phyloP scores from a whole-genome alignment of 2,329 filamentous ascomycete genomes.

The Pseudocercospora vitis region DNA sequence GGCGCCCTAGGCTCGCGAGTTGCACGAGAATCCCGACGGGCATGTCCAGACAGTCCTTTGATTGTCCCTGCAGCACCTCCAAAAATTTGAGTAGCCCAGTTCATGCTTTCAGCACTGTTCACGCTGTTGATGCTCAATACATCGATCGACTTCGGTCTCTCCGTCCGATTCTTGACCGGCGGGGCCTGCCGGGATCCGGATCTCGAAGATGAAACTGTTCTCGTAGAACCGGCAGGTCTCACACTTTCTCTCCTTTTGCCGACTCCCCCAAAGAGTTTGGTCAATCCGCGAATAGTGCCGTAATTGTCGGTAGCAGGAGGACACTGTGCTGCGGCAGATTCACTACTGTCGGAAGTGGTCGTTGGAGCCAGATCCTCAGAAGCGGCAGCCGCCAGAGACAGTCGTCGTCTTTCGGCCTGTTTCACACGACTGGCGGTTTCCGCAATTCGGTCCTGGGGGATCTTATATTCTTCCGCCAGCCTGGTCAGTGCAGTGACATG shows the following conservation, averaged over 20 bases:
- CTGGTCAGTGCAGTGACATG: conserved; percentile 38
- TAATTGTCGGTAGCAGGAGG: conserved; percentile 14
- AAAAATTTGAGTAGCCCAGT: conserved; percentile 29
- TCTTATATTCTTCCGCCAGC: conserved; percentile 36
- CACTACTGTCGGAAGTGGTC: conserved; percentile 18
- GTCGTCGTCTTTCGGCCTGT: conserved; percentile 32
- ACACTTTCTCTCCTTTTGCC: conserved; percentile 24
- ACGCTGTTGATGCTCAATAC: conserved; percentile 28
- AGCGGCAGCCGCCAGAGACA: conserved; percentile 26
- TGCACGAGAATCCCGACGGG: conserved; percentile 23
- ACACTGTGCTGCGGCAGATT: conserved; percentile 15
- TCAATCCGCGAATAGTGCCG: conserved; percentile 30
- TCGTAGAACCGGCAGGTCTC: conserved; percentile 19
- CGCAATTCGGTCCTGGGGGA: conserved; percentile 31
- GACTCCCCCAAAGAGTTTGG: conserved; percentile 35
- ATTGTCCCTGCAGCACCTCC: conserved; percentile 26
- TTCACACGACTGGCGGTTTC: conserved; percentile 32
- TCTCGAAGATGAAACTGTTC: conserved; percentile 30
- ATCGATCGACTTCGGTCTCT: conserved; percentile 32
- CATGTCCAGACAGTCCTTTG: conserved; percentile 25
- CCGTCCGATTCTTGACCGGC: conserved; percentile 12
- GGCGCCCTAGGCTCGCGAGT: conserved; percentile 32
- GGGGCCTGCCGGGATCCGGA: conserved; percentile 27
- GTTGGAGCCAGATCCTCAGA: conserved; percentile 27
- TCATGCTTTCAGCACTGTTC: conserved; percentile 31